Evolutionary conservation across 2,329 filamentous ascomycete species (phyloP).

Genomic region (Cladosporium sp.): DNA sequence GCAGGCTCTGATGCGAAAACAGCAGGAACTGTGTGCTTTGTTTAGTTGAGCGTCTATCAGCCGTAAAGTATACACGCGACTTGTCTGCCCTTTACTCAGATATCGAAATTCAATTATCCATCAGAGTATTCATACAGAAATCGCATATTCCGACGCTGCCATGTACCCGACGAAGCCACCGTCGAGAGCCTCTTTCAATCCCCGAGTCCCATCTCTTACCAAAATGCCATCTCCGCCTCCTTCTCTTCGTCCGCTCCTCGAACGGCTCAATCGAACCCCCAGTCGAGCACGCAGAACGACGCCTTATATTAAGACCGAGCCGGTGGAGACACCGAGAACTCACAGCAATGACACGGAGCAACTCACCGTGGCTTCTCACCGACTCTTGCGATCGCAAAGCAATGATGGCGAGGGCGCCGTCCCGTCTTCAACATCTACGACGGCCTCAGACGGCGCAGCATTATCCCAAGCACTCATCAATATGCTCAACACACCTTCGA

Average conservation of each 20-base stretch:
- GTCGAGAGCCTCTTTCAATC: background rate
- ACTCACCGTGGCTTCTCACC: background rate
- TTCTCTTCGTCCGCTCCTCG: background rate
- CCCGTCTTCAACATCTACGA: background rate
- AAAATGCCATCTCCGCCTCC: conserved; percentile 7
- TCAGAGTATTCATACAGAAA: background rate
- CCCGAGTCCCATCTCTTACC: background rate
- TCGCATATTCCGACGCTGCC: background rate
- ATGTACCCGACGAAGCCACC: background rate
- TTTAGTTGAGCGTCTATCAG: background rate
- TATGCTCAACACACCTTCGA: background rate
- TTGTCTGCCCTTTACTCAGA: too few species aligned
- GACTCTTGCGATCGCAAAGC: background rate
- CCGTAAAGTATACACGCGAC: background rate
- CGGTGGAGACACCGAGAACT: background rate
- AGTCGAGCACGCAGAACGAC: background rate
- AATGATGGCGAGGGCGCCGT: background rate
- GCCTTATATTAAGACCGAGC: background rate
- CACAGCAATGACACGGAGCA: background rate
- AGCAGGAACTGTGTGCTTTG: background rate
- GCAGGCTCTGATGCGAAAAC: conserved; percentile 2
- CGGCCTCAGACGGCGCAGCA: background rate
- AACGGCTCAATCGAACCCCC: conserved; percentile 8
- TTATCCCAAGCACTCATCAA: background rate
- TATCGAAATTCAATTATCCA: too few species aligned